phyloP scores from a whole-genome alignment of 306 rosid species.

The Erythrophleum fordii region DNA sequence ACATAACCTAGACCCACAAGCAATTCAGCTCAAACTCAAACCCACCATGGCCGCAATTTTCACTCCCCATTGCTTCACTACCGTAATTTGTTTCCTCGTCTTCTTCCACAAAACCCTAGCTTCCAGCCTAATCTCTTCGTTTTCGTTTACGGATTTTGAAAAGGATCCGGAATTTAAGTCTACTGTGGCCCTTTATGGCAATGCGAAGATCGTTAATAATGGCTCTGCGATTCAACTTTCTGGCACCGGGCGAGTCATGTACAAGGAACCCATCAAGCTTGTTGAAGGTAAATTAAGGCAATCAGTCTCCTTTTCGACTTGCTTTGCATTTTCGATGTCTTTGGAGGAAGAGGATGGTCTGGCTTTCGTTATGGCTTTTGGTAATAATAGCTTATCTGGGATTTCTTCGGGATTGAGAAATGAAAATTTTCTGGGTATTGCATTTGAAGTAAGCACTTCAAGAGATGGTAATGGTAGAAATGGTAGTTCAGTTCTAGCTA shows the following conservation, averaged over 20 bases:
- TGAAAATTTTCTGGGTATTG: conserved; percentile 42
- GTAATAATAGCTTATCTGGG: conserved; percentile 53
- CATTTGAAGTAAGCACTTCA: conserved; percentile 54
- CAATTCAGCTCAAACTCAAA: conserved; percentile 2
- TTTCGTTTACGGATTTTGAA: conserved; percentile 62
- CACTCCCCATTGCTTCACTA: conserved; percentile 46
- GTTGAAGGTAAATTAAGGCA: conserved; percentile 75
- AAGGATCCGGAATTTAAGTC: conserved; percentile 63
- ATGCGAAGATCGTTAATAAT: conserved; percentile 63
- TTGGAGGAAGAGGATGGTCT: conserved; percentile 57
- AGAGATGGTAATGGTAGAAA: conserved; percentile 39
- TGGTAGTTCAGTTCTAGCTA: conserved; percentile 42
- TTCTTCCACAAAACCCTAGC: conserved; percentile 56
- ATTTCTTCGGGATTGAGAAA: conserved; percentile 44
- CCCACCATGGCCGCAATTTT: conserved; percentile 62
- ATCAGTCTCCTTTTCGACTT: conserved; percentile 69
- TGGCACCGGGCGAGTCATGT: conserved; percentile 59
- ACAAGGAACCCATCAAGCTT: conserved; percentile 75
- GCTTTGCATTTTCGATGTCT: conserved; percentile 68
- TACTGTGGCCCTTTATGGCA: conserved; percentile 64
- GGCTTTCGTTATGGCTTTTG: conserved; percentile 63
- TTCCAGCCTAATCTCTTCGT: conserved; percentile 53
- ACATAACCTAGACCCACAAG: conserved; percentile 35
- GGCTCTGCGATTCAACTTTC: conserved; percentile 62
- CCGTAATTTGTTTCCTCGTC: conserved; percentile 46